Conservation (phyloP, 345 rosid genomes). For the Theobroma cacao region DNA sequence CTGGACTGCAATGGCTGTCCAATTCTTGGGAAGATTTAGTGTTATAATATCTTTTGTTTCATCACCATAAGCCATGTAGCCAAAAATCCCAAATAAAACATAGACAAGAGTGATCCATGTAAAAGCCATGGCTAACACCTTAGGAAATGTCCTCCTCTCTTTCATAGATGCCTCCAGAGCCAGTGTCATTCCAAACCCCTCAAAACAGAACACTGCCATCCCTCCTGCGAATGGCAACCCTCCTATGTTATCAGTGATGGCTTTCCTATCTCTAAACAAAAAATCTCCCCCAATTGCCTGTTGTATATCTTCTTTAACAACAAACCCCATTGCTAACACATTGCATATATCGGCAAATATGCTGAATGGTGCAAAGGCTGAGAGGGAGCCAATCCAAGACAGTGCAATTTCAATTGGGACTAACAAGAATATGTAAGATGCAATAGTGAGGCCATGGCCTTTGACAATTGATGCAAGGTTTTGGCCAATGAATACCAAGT, state of each 20-base stretch:
- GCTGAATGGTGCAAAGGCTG: constrained; percentile 79
- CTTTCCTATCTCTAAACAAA: constrained; percentile 67
- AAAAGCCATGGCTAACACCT: constrained; percentile 60
- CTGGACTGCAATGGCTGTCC: constrained; percentile 78
- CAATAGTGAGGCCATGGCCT: constrained; percentile 29
- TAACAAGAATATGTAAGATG: constrained; percentile 60
- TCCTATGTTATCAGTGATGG: constrained; percentile 52
- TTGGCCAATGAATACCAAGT: constrained; percentile 83
- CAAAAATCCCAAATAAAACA: constrained; percentile 67
- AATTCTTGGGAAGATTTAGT: constrained; percentile 67
- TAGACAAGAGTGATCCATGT: constrained; percentile 63
- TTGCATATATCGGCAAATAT: constrained; percentile 83
- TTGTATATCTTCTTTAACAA: constrained; percentile 64
- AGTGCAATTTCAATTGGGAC: constrained; percentile 71
- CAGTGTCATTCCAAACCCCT: constrained; percentile 93
- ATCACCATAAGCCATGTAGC: constrained; percentile 92
- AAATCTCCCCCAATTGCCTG: constrained; percentile 58
- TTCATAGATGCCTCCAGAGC: constrained; percentile 81
- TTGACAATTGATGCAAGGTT: constrained; percentile 64
- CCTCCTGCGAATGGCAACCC: constrained; percentile 89
- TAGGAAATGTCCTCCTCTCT: constrained; percentile 56
- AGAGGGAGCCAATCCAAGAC: constrained; percentile 74
- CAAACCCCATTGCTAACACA: constrained; percentile 64
- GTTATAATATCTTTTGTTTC: constrained; percentile 77
- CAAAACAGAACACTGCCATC: constrained; percentile 90